These are phyloP conservation scores for Ustilago sp. DNA, from an alignment of 1,284 basidiomycete genomes.

Conservation along the genomic window DNA sequence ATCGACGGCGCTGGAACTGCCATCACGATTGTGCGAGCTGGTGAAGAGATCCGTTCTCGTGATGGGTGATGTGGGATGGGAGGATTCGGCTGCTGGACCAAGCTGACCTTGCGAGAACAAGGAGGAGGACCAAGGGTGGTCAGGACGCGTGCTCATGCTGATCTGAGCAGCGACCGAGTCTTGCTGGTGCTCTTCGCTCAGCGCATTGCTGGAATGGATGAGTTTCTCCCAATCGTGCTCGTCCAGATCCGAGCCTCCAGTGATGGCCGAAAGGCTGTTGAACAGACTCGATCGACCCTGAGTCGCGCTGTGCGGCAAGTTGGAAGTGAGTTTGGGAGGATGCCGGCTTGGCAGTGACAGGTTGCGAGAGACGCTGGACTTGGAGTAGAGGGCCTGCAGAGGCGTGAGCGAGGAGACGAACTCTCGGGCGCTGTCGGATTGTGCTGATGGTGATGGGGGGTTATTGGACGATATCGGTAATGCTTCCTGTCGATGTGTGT, in stretches of 20 bases:
- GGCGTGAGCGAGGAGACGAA: conserved; percentile 29
- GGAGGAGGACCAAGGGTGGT: conserved; percentile 40
- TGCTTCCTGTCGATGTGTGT: neutral
- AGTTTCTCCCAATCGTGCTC: conserved; percentile 64
- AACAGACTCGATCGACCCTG: conserved; percentile 39
- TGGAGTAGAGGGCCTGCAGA: conserved; percentile 49
- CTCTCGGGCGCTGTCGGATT: conserved; percentile 20
- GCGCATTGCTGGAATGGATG: conserved; percentile 47
- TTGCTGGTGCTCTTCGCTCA: conserved; percentile 50
- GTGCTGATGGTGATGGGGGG: conserved; percentile 22
- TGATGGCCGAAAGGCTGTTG: conserved; percentile 62
- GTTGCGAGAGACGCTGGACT: conserved; percentile 43
- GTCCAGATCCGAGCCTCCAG: conserved; percentile 52
- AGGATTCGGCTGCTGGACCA: conserved; percentile 16
- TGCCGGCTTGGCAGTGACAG: conserved; percentile 48
- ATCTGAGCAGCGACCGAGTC: conserved; percentile 20
- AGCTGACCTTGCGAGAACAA: conserved; percentile 26
- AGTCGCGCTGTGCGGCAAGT: conserved; percentile 34
- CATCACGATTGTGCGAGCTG: conserved; percentile 16
- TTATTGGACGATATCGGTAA: conserved; percentile 1
- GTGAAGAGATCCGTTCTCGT: conserved; percentile 21
- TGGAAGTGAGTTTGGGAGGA: conserved; percentile 31
- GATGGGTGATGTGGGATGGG: conserved; percentile 37
- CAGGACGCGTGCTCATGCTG: neutral
- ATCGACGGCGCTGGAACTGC: conserved; percentile 26